Conservation (phyloP, 148 eudicot genomes). For the Rheum nobile region DNA sequence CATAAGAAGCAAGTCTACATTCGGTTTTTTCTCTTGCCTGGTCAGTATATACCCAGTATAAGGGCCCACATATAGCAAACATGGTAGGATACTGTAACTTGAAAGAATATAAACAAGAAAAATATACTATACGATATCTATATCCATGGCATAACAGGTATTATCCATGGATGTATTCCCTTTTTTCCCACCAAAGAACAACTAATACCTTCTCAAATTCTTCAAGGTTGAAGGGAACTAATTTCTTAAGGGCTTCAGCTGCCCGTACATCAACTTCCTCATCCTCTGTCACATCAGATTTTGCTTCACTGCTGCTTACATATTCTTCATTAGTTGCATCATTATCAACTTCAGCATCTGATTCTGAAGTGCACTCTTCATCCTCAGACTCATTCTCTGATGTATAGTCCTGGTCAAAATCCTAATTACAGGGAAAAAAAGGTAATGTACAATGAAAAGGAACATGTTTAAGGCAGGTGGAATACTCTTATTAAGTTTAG, state of each 20-base stretch:
- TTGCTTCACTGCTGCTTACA: constrained; percentile 58
- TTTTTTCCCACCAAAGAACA: background rate
- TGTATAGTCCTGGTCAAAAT: constrained; percentile 58
- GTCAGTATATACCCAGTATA: background rate
- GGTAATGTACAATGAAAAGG: background rate
- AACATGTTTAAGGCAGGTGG: background rate
- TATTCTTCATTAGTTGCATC: constrained; percentile 62
- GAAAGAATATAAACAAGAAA: background rate
- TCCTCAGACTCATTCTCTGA: constrained; percentile 78
- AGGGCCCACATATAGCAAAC: background rate
- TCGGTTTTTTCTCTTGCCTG: background rate
- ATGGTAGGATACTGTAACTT: background rate
- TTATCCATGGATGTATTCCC: background rate
- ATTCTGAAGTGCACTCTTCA: constrained; percentile 65
- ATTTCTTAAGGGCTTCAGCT: constrained; percentile 75
- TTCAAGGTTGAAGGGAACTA: constrained; percentile 60
- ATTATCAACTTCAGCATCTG: constrained; percentile 76
- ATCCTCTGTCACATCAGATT: constrained; percentile 60
- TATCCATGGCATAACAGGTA: background rate
- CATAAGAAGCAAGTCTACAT: background rate
- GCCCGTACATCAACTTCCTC: constrained; percentile 50
- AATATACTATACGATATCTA: background rate
- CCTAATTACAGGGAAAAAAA: constrained; percentile 29
- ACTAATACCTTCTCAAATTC: constrained; percentile 74
- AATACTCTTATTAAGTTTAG: background rate